Conservation (phyloP, 2,329 filamentous ascomycete species). For the Phaeophleospora eucalypticola region DNA sequence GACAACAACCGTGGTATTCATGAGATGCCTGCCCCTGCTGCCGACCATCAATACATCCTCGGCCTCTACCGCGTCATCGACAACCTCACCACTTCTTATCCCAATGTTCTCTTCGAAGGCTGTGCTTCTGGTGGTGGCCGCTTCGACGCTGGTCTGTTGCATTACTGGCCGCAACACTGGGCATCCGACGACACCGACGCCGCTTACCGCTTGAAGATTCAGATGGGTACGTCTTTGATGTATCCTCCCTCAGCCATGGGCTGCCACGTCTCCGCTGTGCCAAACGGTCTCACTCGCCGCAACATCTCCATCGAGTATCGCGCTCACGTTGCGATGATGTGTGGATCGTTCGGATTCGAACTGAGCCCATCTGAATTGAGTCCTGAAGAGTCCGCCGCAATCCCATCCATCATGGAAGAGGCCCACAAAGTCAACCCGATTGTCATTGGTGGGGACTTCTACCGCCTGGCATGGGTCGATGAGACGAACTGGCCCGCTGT, state of each 20-base stretch:
- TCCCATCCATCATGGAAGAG: constrained; percentile 53
- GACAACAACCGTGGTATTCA: constrained; percentile 64
- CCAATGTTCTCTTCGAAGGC: constrained; percentile 62
- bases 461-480: constrained; percentile 56
- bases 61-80: constrained; percentile 62
- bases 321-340: constrained; percentile 65
- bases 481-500: constrained; percentile 60
- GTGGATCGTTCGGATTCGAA: constrained; percentile 63
- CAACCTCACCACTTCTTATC: constrained; percentile 56
- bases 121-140: constrained; percentile 62
- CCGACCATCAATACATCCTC: constrained; percentile 58
- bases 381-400: constrained; percentile 48
- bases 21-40: constrained; percentile 53
- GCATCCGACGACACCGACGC: constrained; percentile 64
- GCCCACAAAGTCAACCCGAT: constrained; percentile 58
- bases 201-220: constrained; percentile 57
- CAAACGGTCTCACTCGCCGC: constrained; percentile 55
- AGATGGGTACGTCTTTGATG: constrained; percentile 60
- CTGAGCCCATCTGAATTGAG: constrained; percentile 54
- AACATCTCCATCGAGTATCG: constrained; percentile 57
- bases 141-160: constrained; percentile 60
- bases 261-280: constrained; percentile 60
- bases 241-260: constrained; percentile 63
- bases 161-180: constrained; percentile 65
- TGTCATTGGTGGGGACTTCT: constrained; percentile 56